A percentile compares a stretch with the other conserved stretches of the same genome.
phyloP scores from a whole-genome alignment of 2,329 filamentous ascomycete species.

The Huntiella omanensis region DNA sequence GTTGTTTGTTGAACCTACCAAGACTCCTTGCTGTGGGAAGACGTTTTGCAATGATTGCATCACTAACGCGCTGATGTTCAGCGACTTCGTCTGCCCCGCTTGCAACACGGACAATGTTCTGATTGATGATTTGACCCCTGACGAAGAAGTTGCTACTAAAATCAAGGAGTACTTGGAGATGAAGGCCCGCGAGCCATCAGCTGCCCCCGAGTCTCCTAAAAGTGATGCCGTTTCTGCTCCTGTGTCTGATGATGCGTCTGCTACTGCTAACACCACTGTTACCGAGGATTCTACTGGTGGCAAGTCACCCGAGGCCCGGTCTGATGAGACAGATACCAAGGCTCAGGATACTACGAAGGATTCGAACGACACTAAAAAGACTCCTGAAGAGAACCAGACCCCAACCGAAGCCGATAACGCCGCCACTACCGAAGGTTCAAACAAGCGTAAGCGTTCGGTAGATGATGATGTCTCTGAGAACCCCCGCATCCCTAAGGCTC shows the following conservation, averaged over 20 bases:
- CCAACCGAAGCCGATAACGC: no score
- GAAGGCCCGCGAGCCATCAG: constrained; percentile 9
- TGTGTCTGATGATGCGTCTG: not conserved
- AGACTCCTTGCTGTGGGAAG: constrained; percentile 95
- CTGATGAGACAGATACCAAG: no score
- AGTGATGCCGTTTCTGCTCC: not conserved
- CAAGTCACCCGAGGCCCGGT: no score
- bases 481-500: constrained; percentile 42
- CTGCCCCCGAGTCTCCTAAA: constrained; percentile 18
- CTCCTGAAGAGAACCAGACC: no score
- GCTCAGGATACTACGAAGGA: no score
- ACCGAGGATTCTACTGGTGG: constrained; percentile 14
- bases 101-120: constrained; percentile 82
- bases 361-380: no score
- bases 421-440: constrained; percentile 16
- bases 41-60: constrained; percentile 99
- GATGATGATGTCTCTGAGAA: constrained; percentile 55
- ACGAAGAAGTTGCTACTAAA: constrained; percentile 60
- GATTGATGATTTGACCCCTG: constrained; percentile 73
- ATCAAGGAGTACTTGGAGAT: constrained; percentile 49
- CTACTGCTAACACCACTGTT: not conserved
- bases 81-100: constrained; percentile 86
- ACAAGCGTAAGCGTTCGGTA: constrained; percentile 52
- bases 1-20: constrained; percentile 96
- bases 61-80: constrained; percentile 94